Evolutionary conservation across 192 early-diverging fungal genomes (phyloP).

Genomic region (Linderina pennispora): DNA sequence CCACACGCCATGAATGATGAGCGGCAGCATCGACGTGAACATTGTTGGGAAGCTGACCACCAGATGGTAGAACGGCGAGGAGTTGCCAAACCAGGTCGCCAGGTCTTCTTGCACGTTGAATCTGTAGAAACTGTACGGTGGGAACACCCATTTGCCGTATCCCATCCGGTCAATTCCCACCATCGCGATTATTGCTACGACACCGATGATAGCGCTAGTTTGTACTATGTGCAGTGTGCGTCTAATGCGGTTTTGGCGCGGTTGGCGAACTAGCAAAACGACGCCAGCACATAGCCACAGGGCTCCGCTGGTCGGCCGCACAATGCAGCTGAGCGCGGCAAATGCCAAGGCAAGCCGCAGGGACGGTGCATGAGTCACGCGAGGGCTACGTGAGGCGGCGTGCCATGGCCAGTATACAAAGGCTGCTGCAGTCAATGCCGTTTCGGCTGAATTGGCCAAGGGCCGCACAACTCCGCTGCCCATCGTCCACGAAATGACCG

Average conservation of each 20-base stretch:
- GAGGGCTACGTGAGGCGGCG: background rate
- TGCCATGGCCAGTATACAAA: conserved; percentile 84
- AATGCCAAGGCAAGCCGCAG: conserved; percentile 51
- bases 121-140: conserved; percentile 71
- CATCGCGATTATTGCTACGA: conserved; percentile 44
- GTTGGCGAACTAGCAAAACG: conserved; percentile 43
- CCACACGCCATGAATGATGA: conserved; percentile 52
- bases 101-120: conserved; percentile 79
- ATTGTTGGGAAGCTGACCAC: conserved; percentile 74
- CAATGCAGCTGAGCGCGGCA: conserved; percentile 76
- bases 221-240: conserved; percentile 8
- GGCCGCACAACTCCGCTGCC: conserved; percentile 57
- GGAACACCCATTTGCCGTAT: conserved; percentile 67
- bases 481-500: conserved; percentile 55
- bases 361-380: too few species aligned
- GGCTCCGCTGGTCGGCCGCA: conserved; percentile 83
- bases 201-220: conserved; percentile 11
- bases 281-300: conserved; percentile 78
- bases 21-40: conserved; percentile 67
- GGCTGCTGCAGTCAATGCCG: conserved; percentile 62
- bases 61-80: conserved; percentile 90
- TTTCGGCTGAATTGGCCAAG: conserved; percentile 69
- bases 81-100: conserved; percentile 86
- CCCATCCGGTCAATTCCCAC: conserved; percentile 59
- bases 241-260: conserved; percentile 3